Base-by-base conservation (phyloP, 441 rosid genomes). In the Mallotus japonicus region DNA sequence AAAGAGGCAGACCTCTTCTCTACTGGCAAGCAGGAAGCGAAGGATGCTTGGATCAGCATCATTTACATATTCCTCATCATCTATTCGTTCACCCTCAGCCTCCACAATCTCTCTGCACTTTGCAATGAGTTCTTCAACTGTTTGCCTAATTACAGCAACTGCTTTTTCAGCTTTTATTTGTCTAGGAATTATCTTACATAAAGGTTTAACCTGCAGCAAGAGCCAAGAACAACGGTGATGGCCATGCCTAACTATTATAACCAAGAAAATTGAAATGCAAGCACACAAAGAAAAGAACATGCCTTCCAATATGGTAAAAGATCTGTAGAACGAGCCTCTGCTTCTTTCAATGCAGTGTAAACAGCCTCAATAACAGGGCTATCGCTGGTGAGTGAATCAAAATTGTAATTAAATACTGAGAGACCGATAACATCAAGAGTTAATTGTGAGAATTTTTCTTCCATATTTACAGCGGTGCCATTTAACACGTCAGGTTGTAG, bases 251-350 rank as follows among this genome's bases (percentile, higher is more conserved):
- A 32, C 58, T 24, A 74, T 14, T 54, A 47, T 12, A 62, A 44
- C 46, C 67, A 65, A 64, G 72, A 62, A 70, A 79, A 19, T 49
- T 46, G 22, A 67, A 8, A 60, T 11, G 8, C 15, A 47, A 79
- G 37, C 20, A 17, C 57, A 72, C 12, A 47, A 37, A 59, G 69
- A 67, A 71, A 20, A 72, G 55, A 63, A 78, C 89, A 72, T 78
- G 76, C 98, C 96, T 93, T 92, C 98, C 98, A 93, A 74, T 93
- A 93, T 0, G 98, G 98, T 72, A 93, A 70, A 74, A 93, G 75
- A 85, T 94, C 98, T 15, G 97, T 94, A 62, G 97, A 85, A 32
- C 98, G 93, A 80, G 87, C 87, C 85, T 90, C 98, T 7, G 98
- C 98, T 80, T 93, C 97, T 85, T 90, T 92, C 50, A 93, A 78